Conservation (phyloP, 164 flowering plant species). For the Vitis rotundifolia region DNA sequence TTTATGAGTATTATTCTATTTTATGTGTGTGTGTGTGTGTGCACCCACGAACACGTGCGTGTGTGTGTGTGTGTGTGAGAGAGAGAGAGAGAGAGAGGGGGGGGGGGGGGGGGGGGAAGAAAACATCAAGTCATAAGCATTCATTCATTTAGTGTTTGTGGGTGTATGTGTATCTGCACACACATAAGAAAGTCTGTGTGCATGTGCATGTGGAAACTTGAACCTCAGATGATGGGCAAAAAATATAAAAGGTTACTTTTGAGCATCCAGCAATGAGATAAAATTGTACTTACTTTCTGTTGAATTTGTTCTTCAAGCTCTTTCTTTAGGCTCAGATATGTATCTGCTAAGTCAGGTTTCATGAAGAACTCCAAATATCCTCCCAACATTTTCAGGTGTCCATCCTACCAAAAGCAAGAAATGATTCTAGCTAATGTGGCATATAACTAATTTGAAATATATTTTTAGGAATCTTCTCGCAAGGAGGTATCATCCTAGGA, state of each 20-base stretch:
- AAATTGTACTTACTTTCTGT: conserved; percentile 48
- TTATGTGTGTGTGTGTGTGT: neutral
- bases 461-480: neutral
- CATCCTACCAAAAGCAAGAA: conserved; percentile 54
- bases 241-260: neutral
- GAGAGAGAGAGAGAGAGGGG: neutral
- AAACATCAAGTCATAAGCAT: no score
- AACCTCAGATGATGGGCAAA: no score
- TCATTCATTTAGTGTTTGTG: no score
- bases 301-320: conserved; percentile 85
- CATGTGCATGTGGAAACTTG: no score
- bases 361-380: conserved; percentile 92
- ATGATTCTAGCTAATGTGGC: neutral
- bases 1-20: neutral
- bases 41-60: neutral
- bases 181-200: no score
- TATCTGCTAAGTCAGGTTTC: conserved; percentile 69
- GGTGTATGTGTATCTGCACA: no score
- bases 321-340: conserved; percentile 53
- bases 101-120: neutral
- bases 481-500: neutral
- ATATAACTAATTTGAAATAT: neutral
- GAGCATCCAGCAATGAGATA: neutral
- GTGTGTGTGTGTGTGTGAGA: neutral
- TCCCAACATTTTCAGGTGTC: conserved; percentile 87